These are phyloP conservation scores for Candida ascalaphidarum DNA, from an alignment of 805 yeast genomes.

Conservation along the genomic window DNA sequence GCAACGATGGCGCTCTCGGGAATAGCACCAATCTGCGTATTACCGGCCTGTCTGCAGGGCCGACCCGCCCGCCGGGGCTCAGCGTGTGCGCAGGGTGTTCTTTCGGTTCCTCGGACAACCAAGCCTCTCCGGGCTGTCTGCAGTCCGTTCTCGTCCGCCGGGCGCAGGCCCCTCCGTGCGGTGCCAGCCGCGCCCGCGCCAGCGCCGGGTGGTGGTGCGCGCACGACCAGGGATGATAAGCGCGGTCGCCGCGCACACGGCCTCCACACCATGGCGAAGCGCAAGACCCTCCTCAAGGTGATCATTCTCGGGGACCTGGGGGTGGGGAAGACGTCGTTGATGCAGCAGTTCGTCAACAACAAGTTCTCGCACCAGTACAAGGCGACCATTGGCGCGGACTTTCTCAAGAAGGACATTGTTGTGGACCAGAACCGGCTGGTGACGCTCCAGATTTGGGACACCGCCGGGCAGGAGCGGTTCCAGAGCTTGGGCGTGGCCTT, in stretches of 20 bases:
- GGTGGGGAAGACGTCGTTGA: constrained; percentile 92
- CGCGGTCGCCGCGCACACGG: neutral
- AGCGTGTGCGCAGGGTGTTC: too few species aligned
- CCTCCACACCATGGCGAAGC: constrained; percentile 41
- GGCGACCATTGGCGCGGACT: constrained; percentile 97
- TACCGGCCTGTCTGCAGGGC: too few species aligned
- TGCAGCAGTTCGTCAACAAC: constrained; percentile 95
- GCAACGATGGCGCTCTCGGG: too few species aligned
- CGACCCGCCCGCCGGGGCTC: too few species aligned
- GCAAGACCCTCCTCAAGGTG: constrained; percentile 73
- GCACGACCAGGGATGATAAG: neutral
- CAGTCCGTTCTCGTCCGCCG: too few species aligned
- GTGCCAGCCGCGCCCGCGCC: neutral
- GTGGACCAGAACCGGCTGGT: constrained; percentile 74
- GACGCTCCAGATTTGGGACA: constrained; percentile 91
- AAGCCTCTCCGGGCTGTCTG: too few species aligned
- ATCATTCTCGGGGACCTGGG: constrained; percentile 96
- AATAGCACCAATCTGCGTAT: too few species aligned
- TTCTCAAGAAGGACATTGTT: constrained; percentile 80
- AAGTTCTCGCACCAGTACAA: constrained; percentile 93
- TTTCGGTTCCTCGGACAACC: too few species aligned
- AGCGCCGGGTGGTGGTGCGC: neutral
- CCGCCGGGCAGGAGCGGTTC: constrained; percentile 98
- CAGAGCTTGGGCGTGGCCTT: constrained; percentile 96
- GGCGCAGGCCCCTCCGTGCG: too few species aligned